Conservation (phyloP, 306 rosid species). For the Erythrophleum fordii region DNA sequence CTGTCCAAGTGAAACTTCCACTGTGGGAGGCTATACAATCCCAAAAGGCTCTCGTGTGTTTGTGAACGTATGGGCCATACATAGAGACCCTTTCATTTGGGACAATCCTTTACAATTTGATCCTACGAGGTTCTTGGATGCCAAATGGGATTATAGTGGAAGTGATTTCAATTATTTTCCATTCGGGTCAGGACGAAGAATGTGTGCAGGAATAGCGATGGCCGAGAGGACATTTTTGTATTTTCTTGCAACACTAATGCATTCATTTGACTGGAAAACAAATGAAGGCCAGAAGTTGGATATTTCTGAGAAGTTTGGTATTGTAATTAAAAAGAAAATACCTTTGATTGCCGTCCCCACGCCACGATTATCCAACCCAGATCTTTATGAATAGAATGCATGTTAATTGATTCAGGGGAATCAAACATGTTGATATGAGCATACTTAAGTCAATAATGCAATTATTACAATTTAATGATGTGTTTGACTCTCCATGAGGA, state of each 20-base stretch:
- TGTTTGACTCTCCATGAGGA: too few relatives aligned
- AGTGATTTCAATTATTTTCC: slow-evolving; percentile 69
- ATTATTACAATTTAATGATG: too few relatives aligned
- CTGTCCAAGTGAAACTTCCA: slow-evolving; percentile 56
- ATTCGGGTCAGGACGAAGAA: slow-evolving; percentile 47
- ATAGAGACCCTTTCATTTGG: neutral
- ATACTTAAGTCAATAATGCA: too few relatives aligned
- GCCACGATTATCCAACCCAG: slow-evolving; percentile 48
- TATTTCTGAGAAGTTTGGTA: slow-evolving; percentile 27
- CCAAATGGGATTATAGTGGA: slow-evolving; percentile 60
- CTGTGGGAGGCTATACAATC: slow-evolving; percentile 38
- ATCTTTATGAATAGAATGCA: slow-evolving; percentile 43
- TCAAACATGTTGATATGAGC: too few relatives aligned
- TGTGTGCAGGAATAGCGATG: slow-evolving; percentile 5
- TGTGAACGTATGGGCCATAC: neutral
- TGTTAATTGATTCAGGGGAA: too few relatives aligned
- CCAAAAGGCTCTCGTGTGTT: slow-evolving; percentile 7
- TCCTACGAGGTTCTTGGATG: slow-evolving; percentile 65
- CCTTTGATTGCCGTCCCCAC: slow-evolving; percentile 66
- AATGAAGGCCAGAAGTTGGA: neutral
- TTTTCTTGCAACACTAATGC: neutral
- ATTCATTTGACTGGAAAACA: neutral
- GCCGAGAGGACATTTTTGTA: neutral
- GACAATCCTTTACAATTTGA: slow-evolving; percentile 51
- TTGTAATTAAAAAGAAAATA: slow-evolving; percentile 31